Base-by-base conservation (phyloP, 169 alveolate genomes). In the Cryptosporidium ubiquitum region DNA sequence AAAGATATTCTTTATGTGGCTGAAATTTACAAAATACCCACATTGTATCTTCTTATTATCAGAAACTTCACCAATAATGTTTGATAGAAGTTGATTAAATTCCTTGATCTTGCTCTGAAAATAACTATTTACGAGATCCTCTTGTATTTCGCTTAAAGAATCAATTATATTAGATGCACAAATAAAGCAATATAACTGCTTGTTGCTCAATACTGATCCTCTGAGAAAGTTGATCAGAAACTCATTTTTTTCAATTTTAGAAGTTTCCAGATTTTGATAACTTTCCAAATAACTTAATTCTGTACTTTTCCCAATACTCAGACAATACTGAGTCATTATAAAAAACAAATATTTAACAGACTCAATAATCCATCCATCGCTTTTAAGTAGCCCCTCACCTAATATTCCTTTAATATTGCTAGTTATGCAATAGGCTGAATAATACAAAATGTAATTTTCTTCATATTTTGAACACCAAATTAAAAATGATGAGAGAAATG, bases 391-490 rank as follows among this genome's bases (percentile, higher is more conserved):
- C 1, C 49, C 44, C n/a, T 37, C 61, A n/a, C 40, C 51, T 47
- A 66, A 33, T 23, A 61, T 16, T 3, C 20, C 55, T 5, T 35
- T 61, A 4, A 79, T 79, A 40, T 79, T 61, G 16, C 51, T 42
- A 16, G 89, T 61, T 31, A 79, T 61, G 12, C 89, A 61, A 64
- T 61, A 79, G 4, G 89, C 89, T 9, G 79, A n/a, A 58, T 61
- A 79, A 23, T 61, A 79, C 42, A 44, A 44, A 61, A 79, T 20
- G 61, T 64, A 61, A 44, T 79, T 35, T 18, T 61, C 47, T 31
- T 79, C 75, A 47, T 79, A 61, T 42, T 58, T 79, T 23, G 79
- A 61, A 39, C 89, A 79, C 89, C 89, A 61, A 39, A 33, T 61
- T 18, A 61, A 26, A 61, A 73, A 73, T 51, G 55, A 23, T 6